These are phyloP conservation scores for Metroxylon sagu DNA, from an alignment of 176 grass and related monocot genomes.

Conservation along the genomic window DNA sequence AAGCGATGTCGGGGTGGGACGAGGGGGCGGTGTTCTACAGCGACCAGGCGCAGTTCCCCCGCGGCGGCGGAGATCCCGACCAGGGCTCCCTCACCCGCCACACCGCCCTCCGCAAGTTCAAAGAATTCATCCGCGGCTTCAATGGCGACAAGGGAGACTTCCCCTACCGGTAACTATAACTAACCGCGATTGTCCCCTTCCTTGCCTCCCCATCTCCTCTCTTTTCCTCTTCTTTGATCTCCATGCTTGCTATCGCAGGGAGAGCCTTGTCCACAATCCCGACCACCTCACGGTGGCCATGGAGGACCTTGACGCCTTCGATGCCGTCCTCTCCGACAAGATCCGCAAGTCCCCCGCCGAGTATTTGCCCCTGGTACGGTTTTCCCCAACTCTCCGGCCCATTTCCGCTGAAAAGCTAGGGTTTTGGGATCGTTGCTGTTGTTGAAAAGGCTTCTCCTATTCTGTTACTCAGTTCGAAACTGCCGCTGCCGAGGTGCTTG, in stretches of 20 bases:
- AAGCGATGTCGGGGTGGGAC: conserved; percentile 87
- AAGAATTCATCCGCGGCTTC: conserved; percentile 93
- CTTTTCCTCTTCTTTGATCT: background rate
- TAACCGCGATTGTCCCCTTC: background rate
- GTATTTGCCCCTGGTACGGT: conserved; percentile 62
- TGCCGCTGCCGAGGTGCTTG: conserved; percentile 59
- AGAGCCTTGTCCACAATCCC: conserved; percentile 82
- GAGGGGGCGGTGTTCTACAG: conserved; percentile 99
- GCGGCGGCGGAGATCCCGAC: conserved; percentile 61
- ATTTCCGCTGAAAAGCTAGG: background rate
- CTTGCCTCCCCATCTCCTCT: background rate
- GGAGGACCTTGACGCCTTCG: conserved; percentile 89
- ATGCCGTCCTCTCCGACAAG: conserved; percentile 78
- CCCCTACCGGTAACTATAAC: conserved; percentile 65
- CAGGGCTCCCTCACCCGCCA: conserved; percentile 48
- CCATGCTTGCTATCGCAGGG: conserved; percentile 23
- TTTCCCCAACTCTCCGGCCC: background rate
- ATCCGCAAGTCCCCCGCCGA: conserved; percentile 86
- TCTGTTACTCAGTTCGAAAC: conserved; percentile 53
- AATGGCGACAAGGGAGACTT: conserved; percentile 69
- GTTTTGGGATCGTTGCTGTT: background rate
- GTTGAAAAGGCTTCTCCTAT: background rate
- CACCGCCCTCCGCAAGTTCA: conserved; percentile 93
- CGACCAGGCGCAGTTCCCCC: conserved; percentile 92
- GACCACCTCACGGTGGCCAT: conserved; percentile 83